These are phyloP conservation scores for Yamadazyma sp. DNA, from an alignment of 805 yeast species.

Conservation along the genomic window DNA sequence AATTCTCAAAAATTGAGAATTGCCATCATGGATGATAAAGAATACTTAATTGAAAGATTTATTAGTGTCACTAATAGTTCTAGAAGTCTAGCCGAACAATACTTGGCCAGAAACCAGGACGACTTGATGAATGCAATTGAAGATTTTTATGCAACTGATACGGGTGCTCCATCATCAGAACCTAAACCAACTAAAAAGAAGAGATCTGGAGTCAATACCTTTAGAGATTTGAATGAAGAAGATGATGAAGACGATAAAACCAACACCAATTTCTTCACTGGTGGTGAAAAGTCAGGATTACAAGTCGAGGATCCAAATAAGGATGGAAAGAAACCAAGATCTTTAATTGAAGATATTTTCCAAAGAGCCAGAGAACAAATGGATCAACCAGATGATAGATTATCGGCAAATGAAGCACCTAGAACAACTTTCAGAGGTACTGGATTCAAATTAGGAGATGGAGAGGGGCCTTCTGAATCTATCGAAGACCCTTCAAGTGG, in stretches of 20 bases:
- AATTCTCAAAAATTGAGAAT: conserved; percentile 2
- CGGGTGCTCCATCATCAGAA: conserved; percentile 4
- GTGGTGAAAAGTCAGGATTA: conserved; percentile 73
- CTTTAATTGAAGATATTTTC: conserved; percentile 64
- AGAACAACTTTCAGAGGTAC: conserved; percentile 47
- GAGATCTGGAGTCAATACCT: conserved; percentile 31
- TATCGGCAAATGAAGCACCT: conserved; percentile 26
- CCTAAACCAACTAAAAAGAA: conserved; percentile 2
- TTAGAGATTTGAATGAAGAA: conserved; percentile 38
- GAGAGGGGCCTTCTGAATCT: conserved; percentile 34
- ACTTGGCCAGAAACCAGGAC: conserved; percentile 32
- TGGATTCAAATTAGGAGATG: conserved; percentile 53
- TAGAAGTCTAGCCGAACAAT: conserved; percentile 36
- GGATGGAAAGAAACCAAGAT: conserved; percentile 36
- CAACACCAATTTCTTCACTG: conserved; percentile 55
- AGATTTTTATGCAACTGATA: conserved; percentile 32
- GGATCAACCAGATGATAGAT: conserved; percentile 36
- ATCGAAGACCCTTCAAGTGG: conserved; percentile 29
- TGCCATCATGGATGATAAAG: conserved; percentile 17
- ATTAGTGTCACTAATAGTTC: conserved; percentile 35
- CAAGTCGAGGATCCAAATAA: conserved; percentile 74
- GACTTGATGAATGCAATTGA: conserved; percentile 40
- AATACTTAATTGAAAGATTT: conserved; percentile 29
- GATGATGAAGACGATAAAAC: conserved; percentile 56
- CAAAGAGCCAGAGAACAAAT: conserved; percentile 53